These are phyloP conservation scores for Aspergillus coremiiformis DNA, from an alignment of 495 filamentous ascomycete species.

Conservation along the genomic window DNA sequence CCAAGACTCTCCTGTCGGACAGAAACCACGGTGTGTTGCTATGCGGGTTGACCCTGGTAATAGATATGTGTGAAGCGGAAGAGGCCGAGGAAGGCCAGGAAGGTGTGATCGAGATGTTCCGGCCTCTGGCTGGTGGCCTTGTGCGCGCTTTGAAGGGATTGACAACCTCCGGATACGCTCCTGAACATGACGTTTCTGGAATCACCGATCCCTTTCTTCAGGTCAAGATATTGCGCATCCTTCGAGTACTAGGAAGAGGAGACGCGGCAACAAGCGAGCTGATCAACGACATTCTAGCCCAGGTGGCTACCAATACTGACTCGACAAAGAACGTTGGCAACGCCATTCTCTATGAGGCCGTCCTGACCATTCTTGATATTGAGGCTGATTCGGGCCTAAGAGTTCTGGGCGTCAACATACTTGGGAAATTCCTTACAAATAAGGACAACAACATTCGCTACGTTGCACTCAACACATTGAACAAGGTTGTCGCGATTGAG, in stretches of 20 bases:
- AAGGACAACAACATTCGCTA: slow-evolving; percentile 99
- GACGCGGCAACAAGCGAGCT: slow-evolving; percentile 87
- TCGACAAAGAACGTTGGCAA: slow-evolving; percentile 98
- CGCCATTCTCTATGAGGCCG: slow-evolving; percentile 94
- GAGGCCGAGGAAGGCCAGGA: slow-evolving; percentile 81
- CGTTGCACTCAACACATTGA: slow-evolving; percentile 91
- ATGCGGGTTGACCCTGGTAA: slow-evolving; percentile 85
- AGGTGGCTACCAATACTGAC: slow-evolving; percentile 97
- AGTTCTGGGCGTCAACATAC: slow-evolving; percentile 93
- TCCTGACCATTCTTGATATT: slow-evolving; percentile 94
- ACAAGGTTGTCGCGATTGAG: slow-evolving; percentile 97
- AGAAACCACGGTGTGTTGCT: slow-evolving; percentile 91
- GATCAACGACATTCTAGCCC: slow-evolving; percentile 96
- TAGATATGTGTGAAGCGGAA: slow-evolving; percentile 88
- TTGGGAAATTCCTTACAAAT: slow-evolving; percentile 95
- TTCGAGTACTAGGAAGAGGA: slow-evolving; percentile 79
- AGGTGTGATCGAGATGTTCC: slow-evolving; percentile 81
- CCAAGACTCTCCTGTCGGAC: slow-evolving; percentile 79
- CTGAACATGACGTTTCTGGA: slow-evolving; percentile 94
- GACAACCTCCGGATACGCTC: slow-evolving; percentile 91
- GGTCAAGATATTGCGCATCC: slow-evolving; percentile 83
- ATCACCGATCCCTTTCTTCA: slow-evolving; percentile 99
- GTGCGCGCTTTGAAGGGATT: slow-evolving; percentile 85
- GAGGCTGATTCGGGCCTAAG: slow-evolving; percentile 91
- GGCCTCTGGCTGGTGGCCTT: slow-evolving; percentile 68